Conservation (phyloP, 768 basidiomycete species). For the Suillus bovinus region DNA sequence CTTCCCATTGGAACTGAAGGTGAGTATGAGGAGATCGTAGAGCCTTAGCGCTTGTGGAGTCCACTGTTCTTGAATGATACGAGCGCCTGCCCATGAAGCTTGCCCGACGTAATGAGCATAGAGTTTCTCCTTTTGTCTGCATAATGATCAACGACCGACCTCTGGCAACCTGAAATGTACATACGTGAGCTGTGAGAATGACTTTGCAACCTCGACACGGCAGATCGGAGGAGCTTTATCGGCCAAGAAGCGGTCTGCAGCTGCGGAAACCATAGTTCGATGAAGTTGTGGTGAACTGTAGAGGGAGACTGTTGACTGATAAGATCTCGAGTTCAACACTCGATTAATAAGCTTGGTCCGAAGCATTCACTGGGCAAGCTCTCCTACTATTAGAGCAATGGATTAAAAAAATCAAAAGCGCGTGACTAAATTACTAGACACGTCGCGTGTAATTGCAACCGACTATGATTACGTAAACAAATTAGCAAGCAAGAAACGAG, state of each 20-base stretch:
- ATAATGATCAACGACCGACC: conserved; percentile 3
- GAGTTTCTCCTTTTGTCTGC: conserved; percentile 73
- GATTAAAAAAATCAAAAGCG: background rate
- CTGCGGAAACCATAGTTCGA: conserved; percentile 35
- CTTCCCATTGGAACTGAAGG: conserved; percentile 60
- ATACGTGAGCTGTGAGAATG: conserved; percentile 71
- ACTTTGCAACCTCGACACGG: conserved; percentile 62
- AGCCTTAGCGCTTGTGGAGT: conserved; percentile 67
- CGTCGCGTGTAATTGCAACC: background rate
- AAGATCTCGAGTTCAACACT: conserved; percentile 12
- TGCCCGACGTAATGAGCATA: conserved; percentile 72
- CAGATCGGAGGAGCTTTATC: conserved; percentile 79
- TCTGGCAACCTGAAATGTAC: conserved; percentile 9
- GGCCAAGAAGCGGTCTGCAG: conserved; percentile 66
- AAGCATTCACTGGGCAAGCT: conserved; percentile 5
- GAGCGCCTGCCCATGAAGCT: conserved; percentile 83
- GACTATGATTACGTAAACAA: background rate
- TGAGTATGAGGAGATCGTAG: conserved; percentile 70
- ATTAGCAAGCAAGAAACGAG: background rate
- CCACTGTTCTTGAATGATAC: conserved; percentile 86
- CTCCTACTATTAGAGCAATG: background rate
- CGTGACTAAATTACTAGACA: background rate
- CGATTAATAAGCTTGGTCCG: conserved; percentile 12
- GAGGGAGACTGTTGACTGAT: conserved; percentile 4
- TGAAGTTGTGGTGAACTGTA: background rate